phyloP scores from a whole-genome alignment of 148 eudicot species.

The Persicaria tinctoria region DNA sequence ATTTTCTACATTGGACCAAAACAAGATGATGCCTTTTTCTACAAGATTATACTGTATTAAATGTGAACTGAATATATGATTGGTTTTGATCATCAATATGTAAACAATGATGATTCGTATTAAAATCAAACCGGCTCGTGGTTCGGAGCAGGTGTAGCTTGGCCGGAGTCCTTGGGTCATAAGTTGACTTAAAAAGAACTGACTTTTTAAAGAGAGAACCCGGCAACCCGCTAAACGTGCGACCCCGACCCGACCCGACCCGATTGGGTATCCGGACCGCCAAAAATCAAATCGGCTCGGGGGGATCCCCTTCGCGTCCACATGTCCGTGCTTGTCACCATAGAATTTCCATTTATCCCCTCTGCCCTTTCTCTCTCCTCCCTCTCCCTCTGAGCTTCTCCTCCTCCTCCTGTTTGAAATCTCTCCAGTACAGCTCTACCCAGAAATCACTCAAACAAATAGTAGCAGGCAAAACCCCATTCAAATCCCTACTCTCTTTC shows the following conservation, averaged over 20 bases:
- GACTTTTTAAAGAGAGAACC: neutral
- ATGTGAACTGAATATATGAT: too few relatives aligned
- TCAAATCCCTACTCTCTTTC: neutral
- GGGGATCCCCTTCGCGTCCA: conserved; percentile 1
- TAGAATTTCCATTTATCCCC: conserved; percentile 13
- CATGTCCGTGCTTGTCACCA: conserved; percentile 23
- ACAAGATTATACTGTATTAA: too few relatives aligned
- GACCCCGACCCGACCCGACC: neutral
- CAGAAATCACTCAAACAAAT: neutral
- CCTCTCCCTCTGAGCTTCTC: conserved; percentile 6
- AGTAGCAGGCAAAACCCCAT: neutral
- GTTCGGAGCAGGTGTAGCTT: too few relatives aligned
- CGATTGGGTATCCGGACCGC: neutral
- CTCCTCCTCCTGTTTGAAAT: neutral
- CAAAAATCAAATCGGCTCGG: neutral
- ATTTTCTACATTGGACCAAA: too few relatives aligned
- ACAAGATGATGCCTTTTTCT: too few relatives aligned
- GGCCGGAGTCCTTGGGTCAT: too few relatives aligned
- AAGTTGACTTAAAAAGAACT: too few relatives aligned
- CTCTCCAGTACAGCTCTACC: neutral
- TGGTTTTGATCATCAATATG: too few relatives aligned
- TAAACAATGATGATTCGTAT: too few relatives aligned
- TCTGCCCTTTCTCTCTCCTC: neutral
- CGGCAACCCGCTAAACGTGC: neutral
- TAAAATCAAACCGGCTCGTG: too few relatives aligned